phyloP scores from a whole-genome alignment of 805 yeast species.

The Kuraishia piskuri region DNA sequence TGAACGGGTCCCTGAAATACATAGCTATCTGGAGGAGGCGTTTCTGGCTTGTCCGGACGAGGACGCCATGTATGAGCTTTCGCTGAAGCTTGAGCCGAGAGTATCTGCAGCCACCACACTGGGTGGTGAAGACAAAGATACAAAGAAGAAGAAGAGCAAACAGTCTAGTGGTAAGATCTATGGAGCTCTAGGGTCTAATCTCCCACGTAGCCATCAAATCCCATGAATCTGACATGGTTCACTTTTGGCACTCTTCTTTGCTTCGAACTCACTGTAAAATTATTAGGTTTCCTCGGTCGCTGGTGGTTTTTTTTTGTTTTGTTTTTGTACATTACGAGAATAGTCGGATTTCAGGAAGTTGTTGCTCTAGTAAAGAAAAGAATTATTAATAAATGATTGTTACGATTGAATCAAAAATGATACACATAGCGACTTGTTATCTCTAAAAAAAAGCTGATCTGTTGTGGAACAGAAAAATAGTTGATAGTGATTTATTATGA shows the following conservation, averaged over 20 bases:
- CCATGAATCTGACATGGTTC: background rate
- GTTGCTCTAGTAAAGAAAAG: background rate
- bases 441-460: too few relatives aligned
- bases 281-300: background rate
- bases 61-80: conserved; percentile 71
- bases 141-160: background rate
- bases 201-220: background rate
- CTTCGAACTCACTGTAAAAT: background rate
- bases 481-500: too few relatives aligned
- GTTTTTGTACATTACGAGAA: background rate
- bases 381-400: too few relatives aligned
- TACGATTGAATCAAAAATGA: too few relatives aligned
- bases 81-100: conserved; percentile 72
- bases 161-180: conserved; percentile 2
- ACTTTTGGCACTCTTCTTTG: background rate
- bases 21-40: conserved; percentile 42
- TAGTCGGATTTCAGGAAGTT: background rate
- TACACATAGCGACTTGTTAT: too few relatives aligned
- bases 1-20: conserved; percentile 56
- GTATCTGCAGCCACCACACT: conserved; percentile 19
- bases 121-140: conserved; percentile 2
- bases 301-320: too few relatives aligned
- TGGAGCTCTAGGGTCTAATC: background rate
- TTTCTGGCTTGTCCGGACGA: conserved; percentile 59
- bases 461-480: too few relatives aligned